Base-by-base conservation (phyloP, 2,329 filamentous ascomycete species). In the Aureobasidium pullulans region DNA sequence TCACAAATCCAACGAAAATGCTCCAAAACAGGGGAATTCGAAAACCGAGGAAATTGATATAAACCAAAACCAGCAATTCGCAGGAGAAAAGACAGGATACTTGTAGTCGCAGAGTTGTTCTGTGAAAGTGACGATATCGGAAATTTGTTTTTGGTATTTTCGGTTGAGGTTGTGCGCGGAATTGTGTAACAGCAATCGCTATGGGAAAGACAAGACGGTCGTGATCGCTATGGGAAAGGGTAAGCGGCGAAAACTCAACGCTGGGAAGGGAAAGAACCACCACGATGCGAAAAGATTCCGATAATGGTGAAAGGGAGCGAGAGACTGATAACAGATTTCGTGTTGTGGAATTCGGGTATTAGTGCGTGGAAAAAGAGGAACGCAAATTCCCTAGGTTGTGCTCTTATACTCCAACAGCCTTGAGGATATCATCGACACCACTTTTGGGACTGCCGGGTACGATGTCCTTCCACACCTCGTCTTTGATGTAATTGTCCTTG, bases 401-500 rank as follows among this genome's bases (percentile, higher is more conserved):
- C 23, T 23, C 9, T 52, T 19, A 52, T 13, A 52, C 11, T 19
- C 52, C 52, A 7, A 56, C 52, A n/a, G 71, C 73, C 57, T 74
- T 79, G 60, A 93, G 72, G 23, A 89, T 87, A 64, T 89, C 85
- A 28, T 85, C 81, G 1, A 87, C 76, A 7, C 82, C 83, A 66
- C 81, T 75, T 1, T 81, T 81, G 5, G 82, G 82, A 53, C 81
- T 81, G 8, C 87, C 87, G 9, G 81, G 81, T 10, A 92, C 83
- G 10, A 62, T 32, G 2, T 60, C 50, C 46, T 52, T 50, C 64
- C 62, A 65, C 3, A 57, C 34, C 11, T 61, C 59, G 39, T 70
- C 67, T 11, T 40, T 44, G 23, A 69, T 57, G 37, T 66, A 65
- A 60, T 66, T 59, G n/a, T 86, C 76, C 1, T 77, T 77, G 56